phyloP scores from a whole-genome alignment of 805 yeast genomes.

The Kockiozyma suomiensis region DNA sequence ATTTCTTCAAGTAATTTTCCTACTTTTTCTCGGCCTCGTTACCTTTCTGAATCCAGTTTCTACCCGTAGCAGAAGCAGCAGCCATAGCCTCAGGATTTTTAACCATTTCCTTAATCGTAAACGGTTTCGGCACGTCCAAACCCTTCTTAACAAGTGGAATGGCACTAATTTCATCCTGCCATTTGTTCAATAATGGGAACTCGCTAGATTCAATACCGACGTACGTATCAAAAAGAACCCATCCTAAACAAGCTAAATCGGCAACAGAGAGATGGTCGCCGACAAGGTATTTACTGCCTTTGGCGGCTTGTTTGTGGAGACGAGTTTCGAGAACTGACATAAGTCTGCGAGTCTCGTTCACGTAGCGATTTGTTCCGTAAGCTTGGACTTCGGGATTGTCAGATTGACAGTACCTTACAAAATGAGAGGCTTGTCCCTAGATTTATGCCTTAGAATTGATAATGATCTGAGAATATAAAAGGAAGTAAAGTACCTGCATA shows the following conservation, averaged over 20 bases:
- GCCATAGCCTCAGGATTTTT: constrained; percentile 12
- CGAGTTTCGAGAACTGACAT: constrained; percentile 57
- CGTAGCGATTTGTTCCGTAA: constrained; percentile 57
- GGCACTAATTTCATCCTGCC: constrained; percentile 90
- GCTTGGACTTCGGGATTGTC: constrained; percentile 50
- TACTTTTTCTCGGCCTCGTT: neutral
- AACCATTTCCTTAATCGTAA: constrained; percentile 18
- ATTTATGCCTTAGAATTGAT: too few relatives aligned
- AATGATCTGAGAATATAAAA: too few relatives aligned
- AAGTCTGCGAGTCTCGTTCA: constrained; percentile 55
- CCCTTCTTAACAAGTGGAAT: constrained; percentile 67
- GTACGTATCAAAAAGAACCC: constrained; percentile 19
- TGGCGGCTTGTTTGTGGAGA: constrained; percentile 45
- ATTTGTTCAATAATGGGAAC: constrained; percentile 72
- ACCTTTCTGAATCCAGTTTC: constrained; percentile 16
- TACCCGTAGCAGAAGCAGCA: neutral
- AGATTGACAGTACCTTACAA: constrained; percentile 46
- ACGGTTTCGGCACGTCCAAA: constrained; percentile 33
- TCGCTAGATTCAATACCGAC: constrained; percentile 34
- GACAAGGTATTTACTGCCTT: constrained; percentile 54
- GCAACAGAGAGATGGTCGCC: constrained; percentile 62
- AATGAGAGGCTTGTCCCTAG: constrained; percentile 63
- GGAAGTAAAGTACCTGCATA: constrained; percentile 55
- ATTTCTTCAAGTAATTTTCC: neutral
- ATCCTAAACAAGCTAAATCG: constrained; percentile 39